Evolutionary conservation across 176 grass and related monocot species (phyloP), one percentile per base, ranked within the genome.

Genomic region (Raddia distichophylla): DNA sequence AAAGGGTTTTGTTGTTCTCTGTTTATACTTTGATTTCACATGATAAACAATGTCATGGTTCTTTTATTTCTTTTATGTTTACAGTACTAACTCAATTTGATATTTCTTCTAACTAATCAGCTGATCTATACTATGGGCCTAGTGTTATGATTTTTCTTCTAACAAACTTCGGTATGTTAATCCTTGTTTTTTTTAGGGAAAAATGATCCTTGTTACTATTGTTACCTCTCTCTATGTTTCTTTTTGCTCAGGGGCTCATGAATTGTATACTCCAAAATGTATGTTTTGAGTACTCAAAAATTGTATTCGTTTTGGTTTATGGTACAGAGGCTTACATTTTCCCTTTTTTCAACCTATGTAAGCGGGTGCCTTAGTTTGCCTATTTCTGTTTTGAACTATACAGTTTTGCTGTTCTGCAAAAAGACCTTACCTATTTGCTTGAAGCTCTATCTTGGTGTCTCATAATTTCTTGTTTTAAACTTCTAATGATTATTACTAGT

Each of bases 61-160:
- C 43, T 83, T 81, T 48, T 57, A 45, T 69, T 57, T 76, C 10
- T 75, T 76, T 55, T 64, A 40, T 54, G 9, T 83, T 43, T 72
- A 44, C 45, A 15, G 20, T 37, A 15, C 48, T 22, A 72, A 58
- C 43, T 59, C 60, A 15, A 52, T 3, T 15, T 4, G 6, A 53
- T 71, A 8, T 71, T 64, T 73, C 16, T 27, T 11, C 44, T 78
- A 18, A 69, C 64, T 55, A 20, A 83, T 77, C 50, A 58, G 10
- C 13, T 72, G 49, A 14, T 63, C 3, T 52, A 33, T 82, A 68
- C 32, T 43, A 20, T 82, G 42, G 65, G 1, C 59, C 40, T 56
- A 50, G 12, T 40, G n/a, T 64, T 37, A 59, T 20, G 15, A 53
- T 49, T 77, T 42, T 67, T 51, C 5, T 45, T 54, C 22, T n/a